These are phyloP conservation scores for Ettlia oleoabundans DNA, from an alignment of 139 green algal species.

Conservation along the genomic window DNA sequence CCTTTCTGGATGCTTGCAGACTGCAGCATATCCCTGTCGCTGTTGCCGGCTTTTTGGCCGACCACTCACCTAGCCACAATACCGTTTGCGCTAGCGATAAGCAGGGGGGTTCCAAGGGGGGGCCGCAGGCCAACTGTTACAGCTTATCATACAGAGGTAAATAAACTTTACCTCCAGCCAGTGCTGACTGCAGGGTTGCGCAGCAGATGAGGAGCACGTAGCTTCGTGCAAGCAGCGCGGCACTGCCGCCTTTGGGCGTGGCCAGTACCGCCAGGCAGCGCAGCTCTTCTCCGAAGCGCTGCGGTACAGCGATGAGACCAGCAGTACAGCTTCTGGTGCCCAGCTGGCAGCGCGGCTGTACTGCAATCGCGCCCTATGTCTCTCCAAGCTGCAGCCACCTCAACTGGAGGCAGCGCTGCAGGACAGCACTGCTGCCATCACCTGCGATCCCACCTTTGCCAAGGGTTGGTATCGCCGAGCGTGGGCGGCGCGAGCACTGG, in stretches of 20 bases:
- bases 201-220: conserved; percentile 3
- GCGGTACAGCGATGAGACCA: conserved; percentile 19
- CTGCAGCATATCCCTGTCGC: not conserved
- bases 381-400: not conserved
- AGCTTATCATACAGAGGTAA: too few relatives aligned
- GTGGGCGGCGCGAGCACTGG: not conserved
- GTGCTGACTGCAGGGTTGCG: conserved; percentile 25
- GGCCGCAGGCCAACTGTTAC: too few relatives aligned
- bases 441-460: not conserved
- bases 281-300: conserved; percentile 34
- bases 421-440: conserved; percentile 30
- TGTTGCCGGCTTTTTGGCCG: not conserved
- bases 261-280: conserved; percentile 3
- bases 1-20: not conserved
- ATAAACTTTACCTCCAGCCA: too few relatives aligned
- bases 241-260: conserved; percentile 2
- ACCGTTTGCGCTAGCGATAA: too few relatives aligned
- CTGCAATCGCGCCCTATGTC: conserved; percentile 44
- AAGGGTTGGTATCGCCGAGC: conserved; percentile 48
- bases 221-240: conserved; percentile 9
- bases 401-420: not conserved
- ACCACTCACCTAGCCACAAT: too few relatives aligned
- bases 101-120: too few relatives aligned
- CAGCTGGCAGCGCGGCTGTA: conserved; percentile 23
- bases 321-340: not conserved